Evolutionary conservation across 257 asterid genomes (phyloP).

Genomic region (Penstemon newberryi): DNA sequence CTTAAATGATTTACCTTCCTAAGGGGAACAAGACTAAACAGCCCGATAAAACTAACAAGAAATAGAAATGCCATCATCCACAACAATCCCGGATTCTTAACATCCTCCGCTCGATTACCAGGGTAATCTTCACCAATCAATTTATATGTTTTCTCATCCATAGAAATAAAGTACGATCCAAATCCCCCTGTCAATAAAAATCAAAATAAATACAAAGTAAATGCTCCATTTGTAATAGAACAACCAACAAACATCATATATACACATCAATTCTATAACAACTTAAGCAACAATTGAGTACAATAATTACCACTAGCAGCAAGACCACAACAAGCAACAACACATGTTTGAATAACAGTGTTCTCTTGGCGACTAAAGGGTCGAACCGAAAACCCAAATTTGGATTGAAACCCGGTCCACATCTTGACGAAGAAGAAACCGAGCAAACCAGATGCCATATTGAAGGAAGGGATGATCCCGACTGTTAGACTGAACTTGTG

Average conservation of each 20-base stretch:
- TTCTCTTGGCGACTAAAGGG: constrained; percentile 93
- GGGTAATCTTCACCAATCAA: constrained; percentile 92
- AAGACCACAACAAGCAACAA: constrained; percentile 95
- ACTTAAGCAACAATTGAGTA: background rate
- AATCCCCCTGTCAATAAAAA: constrained; percentile 68
- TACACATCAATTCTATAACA: background rate
- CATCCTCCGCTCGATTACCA: constrained; percentile 90
- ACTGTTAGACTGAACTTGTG: constrained; percentile 95
- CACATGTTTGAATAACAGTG: constrained; percentile 93
- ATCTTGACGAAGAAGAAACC: constrained; percentile 87
- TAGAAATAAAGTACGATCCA: constrained; percentile 87
- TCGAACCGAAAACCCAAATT: constrained; percentile 48
- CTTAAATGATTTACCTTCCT: constrained; percentile 58
- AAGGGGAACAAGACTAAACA: constrained; percentile 91
- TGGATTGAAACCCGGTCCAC: constrained; percentile 65
- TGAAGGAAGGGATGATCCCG: constrained; percentile 88
- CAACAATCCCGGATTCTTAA: constrained; percentile 81
- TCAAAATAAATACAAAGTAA: background rate
- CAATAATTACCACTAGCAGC: constrained; percentile 71
- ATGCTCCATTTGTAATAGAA: too few relatives aligned
- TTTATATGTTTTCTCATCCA: constrained; percentile 92
- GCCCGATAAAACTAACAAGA: constrained; percentile 90
- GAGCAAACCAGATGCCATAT: constrained; percentile 90
- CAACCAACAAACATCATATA: background rate
- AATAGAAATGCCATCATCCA: constrained; percentile 94